phyloP scores from a whole-genome alignment of 768 basidiomycete genomes.

The Agrocybe pediades region DNA sequence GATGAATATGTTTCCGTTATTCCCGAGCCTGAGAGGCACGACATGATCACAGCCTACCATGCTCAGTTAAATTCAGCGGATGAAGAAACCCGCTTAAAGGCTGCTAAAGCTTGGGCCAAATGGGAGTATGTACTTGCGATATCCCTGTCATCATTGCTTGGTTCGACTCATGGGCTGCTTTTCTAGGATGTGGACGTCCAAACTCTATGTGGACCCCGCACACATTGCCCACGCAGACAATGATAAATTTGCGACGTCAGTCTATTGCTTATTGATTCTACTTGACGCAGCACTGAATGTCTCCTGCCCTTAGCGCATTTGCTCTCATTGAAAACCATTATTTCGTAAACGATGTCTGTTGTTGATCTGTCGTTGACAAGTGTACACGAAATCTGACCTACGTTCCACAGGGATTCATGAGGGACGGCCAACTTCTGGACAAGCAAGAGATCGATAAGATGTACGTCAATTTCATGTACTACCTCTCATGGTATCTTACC shows the following conservation, averaged over 20 bases:
- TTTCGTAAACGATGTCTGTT: constrained; percentile 73
- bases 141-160: background rate
- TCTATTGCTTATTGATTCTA: background rate
- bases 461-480: constrained; percentile 36
- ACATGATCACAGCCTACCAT: constrained; percentile 86
- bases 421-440: constrained; percentile 86
- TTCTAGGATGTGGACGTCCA: constrained; percentile 79
- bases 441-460: constrained; percentile 87
- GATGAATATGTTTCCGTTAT: constrained; percentile 82
- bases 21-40: constrained; percentile 75
- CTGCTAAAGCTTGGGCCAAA: constrained; percentile 86
- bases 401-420: constrained; percentile 69
- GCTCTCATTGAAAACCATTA: constrained; percentile 91
- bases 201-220: constrained; percentile 67
- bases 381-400: background rate
- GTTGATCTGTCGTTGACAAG: background rate
- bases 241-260: constrained; percentile 77
- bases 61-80: constrained; percentile 73
- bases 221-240: constrained; percentile 69
- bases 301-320: constrained; percentile 58
- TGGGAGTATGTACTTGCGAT: constrained; percentile 76
- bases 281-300: background rate
- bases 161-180: background rate
- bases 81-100: constrained; percentile 60
- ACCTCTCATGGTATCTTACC: background rate